These are phyloP conservation scores for Colletotrichum neosansevieriae DNA, from an alignment of 2,329 filamentous ascomycete genomes.

Conservation along the genomic window DNA sequence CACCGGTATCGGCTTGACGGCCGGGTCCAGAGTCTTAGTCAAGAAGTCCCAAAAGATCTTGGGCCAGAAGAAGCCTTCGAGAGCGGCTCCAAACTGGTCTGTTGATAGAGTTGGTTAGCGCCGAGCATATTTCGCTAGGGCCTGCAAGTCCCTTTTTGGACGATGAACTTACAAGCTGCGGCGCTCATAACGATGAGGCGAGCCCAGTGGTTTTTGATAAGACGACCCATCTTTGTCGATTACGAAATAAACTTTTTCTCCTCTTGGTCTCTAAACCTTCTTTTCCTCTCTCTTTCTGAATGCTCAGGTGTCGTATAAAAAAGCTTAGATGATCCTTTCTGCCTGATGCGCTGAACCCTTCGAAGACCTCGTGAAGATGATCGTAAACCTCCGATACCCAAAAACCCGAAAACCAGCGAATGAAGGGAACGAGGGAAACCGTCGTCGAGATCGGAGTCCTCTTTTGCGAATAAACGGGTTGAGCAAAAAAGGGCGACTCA, in stretches of 20 bases:
- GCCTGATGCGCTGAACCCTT: constrained; percentile 23
- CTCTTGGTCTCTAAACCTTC: constrained; percentile 28
- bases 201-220: constrained; percentile 99
- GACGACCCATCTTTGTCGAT: constrained; percentile 80
- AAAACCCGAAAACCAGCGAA: constrained; percentile 35
- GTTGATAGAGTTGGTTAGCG: constrained; percentile 45
- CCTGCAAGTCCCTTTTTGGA: no score
- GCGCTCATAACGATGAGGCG: constrained; percentile 92
- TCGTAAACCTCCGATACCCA: constrained; percentile 26
- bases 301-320: constrained; percentile 11
- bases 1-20: constrained; percentile 87
- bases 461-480: constrained; percentile 39
- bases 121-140: neutral
- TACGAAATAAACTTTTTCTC: constrained; percentile 24
- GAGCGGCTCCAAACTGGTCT: constrained; percentile 88
- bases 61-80: constrained; percentile 96
- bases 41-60: constrained; percentile 99
- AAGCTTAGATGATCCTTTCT: constrained; percentile 10
- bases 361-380: constrained; percentile 23
- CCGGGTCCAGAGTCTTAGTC: constrained; percentile 87
- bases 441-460: constrained; percentile 40
- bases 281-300: constrained; percentile 37
- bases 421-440: constrained; percentile 41
- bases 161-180: constrained; percentile 71
- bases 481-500: constrained; percentile 42